phyloP scores from a whole-genome alignment of 306 rosid species.

The Spatholobus suberectus region DNA sequence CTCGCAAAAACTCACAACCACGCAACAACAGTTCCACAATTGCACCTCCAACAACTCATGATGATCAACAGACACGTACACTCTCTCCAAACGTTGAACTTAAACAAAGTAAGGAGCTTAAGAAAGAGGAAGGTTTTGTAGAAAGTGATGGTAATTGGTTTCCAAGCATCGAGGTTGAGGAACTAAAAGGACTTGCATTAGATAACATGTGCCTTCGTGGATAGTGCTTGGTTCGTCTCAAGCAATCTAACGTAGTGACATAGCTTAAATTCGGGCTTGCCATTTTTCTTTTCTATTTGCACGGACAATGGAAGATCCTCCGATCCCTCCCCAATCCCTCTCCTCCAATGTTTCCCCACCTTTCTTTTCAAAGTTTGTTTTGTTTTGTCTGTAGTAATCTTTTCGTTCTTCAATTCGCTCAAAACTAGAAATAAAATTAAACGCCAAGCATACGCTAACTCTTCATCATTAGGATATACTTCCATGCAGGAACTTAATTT shows the following conservation, averaged over 20 bases:
- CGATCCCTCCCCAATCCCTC: not conserved
- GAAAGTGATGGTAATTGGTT: constrained; percentile 19
- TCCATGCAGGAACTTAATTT: no score
- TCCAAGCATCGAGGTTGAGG: constrained; percentile 40
- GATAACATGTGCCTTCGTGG: constrained; percentile 37
- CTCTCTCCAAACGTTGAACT: no score
- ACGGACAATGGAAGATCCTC: not conserved
- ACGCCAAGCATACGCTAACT: not conserved
- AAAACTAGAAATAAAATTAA: not conserved
- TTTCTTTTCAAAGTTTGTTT: not conserved
- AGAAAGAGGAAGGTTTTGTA: constrained; percentile 20
- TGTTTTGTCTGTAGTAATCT: not conserved
- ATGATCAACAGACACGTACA: no score
- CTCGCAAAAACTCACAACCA: constrained; percentile 60
- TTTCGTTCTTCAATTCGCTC: not conserved
- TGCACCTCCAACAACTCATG: constrained; percentile 1
- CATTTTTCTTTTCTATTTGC: not conserved
- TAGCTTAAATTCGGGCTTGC: not conserved
- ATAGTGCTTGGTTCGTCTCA: constrained; percentile 29
- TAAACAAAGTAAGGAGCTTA: not conserved
- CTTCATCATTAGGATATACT: not conserved
- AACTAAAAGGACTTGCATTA: constrained; percentile 25
- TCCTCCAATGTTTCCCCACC: not conserved
- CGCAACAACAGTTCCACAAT: constrained; percentile 45
- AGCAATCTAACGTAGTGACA: not conserved